A percentile compares a stretch with the other conserved stretches of the same genome.
Conservation (phyloP, 1,139 yeast species). For the Debaryomyces coudertii region DNA sequence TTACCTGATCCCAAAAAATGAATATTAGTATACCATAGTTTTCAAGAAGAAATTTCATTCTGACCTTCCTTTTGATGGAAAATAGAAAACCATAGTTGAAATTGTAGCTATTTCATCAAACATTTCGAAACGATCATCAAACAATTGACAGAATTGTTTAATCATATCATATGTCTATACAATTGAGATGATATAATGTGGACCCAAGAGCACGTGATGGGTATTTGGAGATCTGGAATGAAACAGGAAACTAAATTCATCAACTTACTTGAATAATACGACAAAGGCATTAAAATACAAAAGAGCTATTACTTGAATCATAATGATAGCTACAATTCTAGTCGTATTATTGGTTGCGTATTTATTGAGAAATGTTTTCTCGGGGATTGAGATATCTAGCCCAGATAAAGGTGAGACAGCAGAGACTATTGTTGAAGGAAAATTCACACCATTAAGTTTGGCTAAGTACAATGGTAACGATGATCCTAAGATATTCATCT, state of each 20-base stretch:
- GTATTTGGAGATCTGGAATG: not conserved
- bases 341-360: conserved; percentile 27
- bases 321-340: conserved; percentile 30
- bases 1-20: too few species aligned
- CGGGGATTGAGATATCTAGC: conserved; percentile 21
- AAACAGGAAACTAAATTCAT: not conserved
- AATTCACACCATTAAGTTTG: conserved; percentile 76
- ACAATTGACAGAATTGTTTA: not conserved
- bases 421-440: conserved; percentile 73
- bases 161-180: not conserved
- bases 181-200: not conserved
- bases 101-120: too few species aligned
- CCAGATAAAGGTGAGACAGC: conserved; percentile 19
- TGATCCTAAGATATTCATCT: conserved; percentile 77
- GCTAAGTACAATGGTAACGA: conserved; percentile 80
- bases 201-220: not conserved
- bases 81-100: too few species aligned
- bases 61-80: too few species aligned
- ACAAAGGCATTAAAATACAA: not conserved
- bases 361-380: conserved; percentile 26
- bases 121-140: too few species aligned
- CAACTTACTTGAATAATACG: not conserved
- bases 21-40: too few species aligned
- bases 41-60: too few species aligned
- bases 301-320: not conserved